Evolutionary conservation across 2,329 filamentous ascomycete species (phyloP).

Genomic region (Sarocladiaceae sp.): DNA sequence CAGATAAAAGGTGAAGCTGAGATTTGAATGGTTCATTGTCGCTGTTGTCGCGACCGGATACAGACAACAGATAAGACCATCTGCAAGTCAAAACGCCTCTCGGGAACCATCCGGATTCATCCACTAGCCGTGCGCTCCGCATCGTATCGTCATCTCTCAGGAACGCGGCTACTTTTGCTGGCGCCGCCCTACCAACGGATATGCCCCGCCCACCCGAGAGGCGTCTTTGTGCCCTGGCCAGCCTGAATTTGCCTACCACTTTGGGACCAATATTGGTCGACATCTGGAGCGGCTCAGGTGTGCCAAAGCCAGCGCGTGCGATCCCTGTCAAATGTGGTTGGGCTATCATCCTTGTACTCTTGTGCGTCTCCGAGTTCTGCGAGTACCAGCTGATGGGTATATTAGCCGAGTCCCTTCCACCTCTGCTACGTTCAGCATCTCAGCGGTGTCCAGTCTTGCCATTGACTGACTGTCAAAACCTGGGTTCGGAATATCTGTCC

Average conservation of each 20-base stretch:
- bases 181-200: neutral
- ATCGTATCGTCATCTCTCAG: constrained; percentile 2
- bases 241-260: constrained; percentile 4
- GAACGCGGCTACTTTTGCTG: neutral
- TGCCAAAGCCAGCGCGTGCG: neutral
- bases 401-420: neutral
- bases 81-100: neutral
- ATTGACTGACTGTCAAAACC: neutral
- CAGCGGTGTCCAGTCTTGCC: neutral
- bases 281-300: constrained; percentile 1
- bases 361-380: neutral
- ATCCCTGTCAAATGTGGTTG: constrained; percentile 2
- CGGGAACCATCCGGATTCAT: neutral
- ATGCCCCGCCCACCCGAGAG: constrained; percentile 7
- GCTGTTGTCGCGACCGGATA: neutral
- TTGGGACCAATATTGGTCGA: constrained; percentile 1
- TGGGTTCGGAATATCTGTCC: neutral
- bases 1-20: no score
- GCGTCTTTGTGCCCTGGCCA: constrained; percentile 1
- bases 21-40: no score
- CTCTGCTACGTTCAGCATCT: neutral
- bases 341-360: neutral
- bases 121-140: neutral
- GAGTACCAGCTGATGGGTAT: neutral
- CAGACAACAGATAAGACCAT: neutral